These are phyloP conservation scores for Erythrophleum fordii DNA, from an alignment of 306 rosid genomes.

Conservation along the genomic window DNA sequence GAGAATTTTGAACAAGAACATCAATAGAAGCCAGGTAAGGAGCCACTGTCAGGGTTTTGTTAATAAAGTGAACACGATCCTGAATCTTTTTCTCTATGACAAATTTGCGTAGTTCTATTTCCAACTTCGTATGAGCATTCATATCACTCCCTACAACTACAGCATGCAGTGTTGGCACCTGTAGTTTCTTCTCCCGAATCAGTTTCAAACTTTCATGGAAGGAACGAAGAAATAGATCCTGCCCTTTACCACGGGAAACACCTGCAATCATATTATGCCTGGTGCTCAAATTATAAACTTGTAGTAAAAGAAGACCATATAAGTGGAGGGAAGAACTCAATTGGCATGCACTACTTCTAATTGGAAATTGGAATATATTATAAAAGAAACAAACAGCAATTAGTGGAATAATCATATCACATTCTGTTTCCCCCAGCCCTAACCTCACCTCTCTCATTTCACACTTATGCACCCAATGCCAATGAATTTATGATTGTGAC, in stretches of 20 bases:
- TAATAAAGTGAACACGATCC: slow-evolving; percentile 90
- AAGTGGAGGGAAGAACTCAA: slow-evolving; percentile 10
- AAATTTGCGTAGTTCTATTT: slow-evolving; percentile 76
- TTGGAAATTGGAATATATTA: neutral
- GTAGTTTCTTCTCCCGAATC: slow-evolving; percentile 73
- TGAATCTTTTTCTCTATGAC: slow-evolving; percentile 69
- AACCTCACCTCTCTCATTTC: neutral
- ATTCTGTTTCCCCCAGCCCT: slow-evolving; percentile 11
- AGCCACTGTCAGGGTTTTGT: slow-evolving; percentile 90
- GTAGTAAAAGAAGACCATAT: slow-evolving; percentile 31
- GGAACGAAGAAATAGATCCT: slow-evolving; percentile 91
- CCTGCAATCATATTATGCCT: slow-evolving; percentile 54
- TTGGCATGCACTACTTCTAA: slow-evolving; percentile 20
- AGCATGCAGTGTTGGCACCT: slow-evolving; percentile 86
- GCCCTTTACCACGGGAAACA: slow-evolving; percentile 96
- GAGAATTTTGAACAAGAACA: slow-evolving; percentile 98
- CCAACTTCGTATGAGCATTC: slow-evolving; percentile 79
- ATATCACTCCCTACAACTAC: slow-evolving; percentile 91
- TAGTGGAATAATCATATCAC: slow-evolving; percentile 2
- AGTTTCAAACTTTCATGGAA: slow-evolving; percentile 72
- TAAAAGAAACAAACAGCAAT: neutral
- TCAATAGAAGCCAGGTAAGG: slow-evolving; percentile 90
- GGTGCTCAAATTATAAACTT: slow-evolving; percentile 31
- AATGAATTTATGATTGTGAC: neutral
- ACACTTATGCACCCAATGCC: neutral